These are phyloP conservation scores for Conoideocrella luteorostrata DNA, from an alignment of 2,329 filamentous ascomycete genomes.

Conservation along the genomic window DNA sequence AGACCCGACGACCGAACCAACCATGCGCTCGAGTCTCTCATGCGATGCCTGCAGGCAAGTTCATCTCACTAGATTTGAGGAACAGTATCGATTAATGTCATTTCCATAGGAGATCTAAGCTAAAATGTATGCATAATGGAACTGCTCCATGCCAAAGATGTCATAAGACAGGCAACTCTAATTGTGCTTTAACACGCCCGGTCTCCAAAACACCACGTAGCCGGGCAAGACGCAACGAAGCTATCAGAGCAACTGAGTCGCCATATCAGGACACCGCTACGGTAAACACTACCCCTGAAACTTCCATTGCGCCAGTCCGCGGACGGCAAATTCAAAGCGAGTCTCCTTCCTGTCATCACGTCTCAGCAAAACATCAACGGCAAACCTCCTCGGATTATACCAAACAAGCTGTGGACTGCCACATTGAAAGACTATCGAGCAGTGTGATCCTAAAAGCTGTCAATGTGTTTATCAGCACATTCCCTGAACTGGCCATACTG, in stretches of 20 bases:
- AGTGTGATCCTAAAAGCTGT: constrained; percentile 24
- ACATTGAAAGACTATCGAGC: constrained; percentile 19
- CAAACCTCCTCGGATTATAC: background rate
- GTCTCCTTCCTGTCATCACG: constrained; percentile 1
- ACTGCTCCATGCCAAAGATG: constrained; percentile 25
- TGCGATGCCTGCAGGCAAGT: constrained; percentile 28
- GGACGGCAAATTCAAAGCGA: background rate
- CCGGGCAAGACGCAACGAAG: constrained; percentile 5
- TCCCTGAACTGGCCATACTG: constrained; percentile 26
- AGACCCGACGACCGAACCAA: background rate
- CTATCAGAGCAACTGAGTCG: background rate
- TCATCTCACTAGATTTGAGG: background rate
- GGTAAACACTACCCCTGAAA: background rate
- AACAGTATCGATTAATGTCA: background rate
- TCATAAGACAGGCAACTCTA: constrained; percentile 16
- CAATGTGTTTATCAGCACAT: constrained; percentile 27
- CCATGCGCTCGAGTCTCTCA: constrained; percentile 28
- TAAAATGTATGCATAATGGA: constrained; percentile 28
- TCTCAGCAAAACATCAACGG: background rate
- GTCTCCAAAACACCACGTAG: constrained; percentile 2
- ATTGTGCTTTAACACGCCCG: constrained; percentile 21
- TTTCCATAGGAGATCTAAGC: constrained; percentile 24
- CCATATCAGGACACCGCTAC: background rate
- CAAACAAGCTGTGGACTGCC: constrained; percentile 14
- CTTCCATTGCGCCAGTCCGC: background rate